Base-by-base conservation (phyloP, 2,329 filamentous ascomycete species). In the Fusarium armeniacum region DNA sequence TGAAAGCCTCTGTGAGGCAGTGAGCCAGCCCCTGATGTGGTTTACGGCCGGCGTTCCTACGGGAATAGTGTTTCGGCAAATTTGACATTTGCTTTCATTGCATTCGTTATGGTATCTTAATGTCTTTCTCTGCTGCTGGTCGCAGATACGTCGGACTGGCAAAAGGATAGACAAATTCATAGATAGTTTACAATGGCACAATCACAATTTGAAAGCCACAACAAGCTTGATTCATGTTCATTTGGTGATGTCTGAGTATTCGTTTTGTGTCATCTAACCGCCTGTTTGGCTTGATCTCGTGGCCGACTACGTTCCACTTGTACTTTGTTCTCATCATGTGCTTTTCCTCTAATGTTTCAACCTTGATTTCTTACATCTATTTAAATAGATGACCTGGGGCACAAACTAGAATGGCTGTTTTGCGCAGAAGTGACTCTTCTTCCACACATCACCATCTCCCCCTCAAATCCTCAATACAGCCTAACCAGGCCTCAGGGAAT, bases 101-200 rank as follows among this genome's bases (percentile, higher is more conserved):
- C 71, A 75, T 74, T 75, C 73, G 62, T 75, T 63, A 65, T 40
- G 51, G 56, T 64, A 73, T 65, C 52, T 54, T 51, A 47, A 54
- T 67, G 36, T 68, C 55, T 61, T 46, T 59, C 63, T 47, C 58
- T 57, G 43, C 43, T 47, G 51, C 58, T 73, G 40, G 50, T 50
- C 36, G 50, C 41, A 24, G 26, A 30, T 32, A 49, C 45, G 30
- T 18, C 45, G 45, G 44, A 50, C 57, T 61, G 44, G 61, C 47
- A 58, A 43, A 56, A 43, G 56, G 60, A 52, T 57, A 58, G 52
- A 45, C 54, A 59, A 44, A 67, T 74, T 62, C 72, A 74, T 70
- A 73, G 71, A 75, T 76, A 78, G 76, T 75, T 73, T 72, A 65
- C 73, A 71, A 72, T 76, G 74, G 75, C 76, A 71, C 73, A 78